Evolutionary conservation across 192 early-diverging fungal genomes (phyloP).

Genomic region (Rhizoclosmatium globosum): DNA sequence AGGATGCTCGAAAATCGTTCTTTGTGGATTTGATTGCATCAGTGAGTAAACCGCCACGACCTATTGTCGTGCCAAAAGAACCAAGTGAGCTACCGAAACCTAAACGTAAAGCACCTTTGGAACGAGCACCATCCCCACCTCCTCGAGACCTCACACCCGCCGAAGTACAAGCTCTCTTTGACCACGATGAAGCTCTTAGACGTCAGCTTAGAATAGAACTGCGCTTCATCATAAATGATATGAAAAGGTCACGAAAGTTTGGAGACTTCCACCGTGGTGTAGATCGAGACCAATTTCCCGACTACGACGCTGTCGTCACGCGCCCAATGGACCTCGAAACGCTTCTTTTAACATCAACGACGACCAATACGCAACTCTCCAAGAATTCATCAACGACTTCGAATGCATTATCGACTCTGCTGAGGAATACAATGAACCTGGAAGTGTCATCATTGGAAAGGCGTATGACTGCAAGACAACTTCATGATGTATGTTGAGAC

Average conservation of each 20-base stretch:
- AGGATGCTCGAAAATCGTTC: conserved; percentile 42
- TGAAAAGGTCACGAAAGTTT: conserved; percentile 54
- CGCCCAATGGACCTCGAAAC: conserved; percentile 63
- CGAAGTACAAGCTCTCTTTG: conserved; percentile 56
- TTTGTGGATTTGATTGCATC: conserved; percentile 48
- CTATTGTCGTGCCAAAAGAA: not conserved
- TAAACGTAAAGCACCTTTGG: conserved; percentile 27
- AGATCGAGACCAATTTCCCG: conserved; percentile 51
- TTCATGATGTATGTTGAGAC: conserved; percentile 34
- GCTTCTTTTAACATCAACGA: conserved; percentile 54
- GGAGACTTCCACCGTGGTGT: conserved; percentile 55
- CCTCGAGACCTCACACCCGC: conserved; percentile 57
- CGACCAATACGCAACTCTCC: conserved; percentile 43
- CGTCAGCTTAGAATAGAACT: conserved; percentile 64
- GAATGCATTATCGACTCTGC: conserved; percentile 45
- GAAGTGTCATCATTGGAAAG: conserved; percentile 30
- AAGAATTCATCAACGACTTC: conserved; percentile 55
- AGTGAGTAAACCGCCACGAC: conserved; percentile 44
- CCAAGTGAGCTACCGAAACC: conserved; percentile 37
- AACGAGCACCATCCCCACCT: conserved; percentile 58
- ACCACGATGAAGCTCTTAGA: conserved; percentile 60
- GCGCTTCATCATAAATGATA: conserved; percentile 61
- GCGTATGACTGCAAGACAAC: conserved; percentile 30
- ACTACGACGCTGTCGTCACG: conserved; percentile 54
- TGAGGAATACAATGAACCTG: conserved; percentile 33